phyloP scores from a whole-genome alignment of 331 rosid genomes.

The Dryas integrifolia region DNA sequence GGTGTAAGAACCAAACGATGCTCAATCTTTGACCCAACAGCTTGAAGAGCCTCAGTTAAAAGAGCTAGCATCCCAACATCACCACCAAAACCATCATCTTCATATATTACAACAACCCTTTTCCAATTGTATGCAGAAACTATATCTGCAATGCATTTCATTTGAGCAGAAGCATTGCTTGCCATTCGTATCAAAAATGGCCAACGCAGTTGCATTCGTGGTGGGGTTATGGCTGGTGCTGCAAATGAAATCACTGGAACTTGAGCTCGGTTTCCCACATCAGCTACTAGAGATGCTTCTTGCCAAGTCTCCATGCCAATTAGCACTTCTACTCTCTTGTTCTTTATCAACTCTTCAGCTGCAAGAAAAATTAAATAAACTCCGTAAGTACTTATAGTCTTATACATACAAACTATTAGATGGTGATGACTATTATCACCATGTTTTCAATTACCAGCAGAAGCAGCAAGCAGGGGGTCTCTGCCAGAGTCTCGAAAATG shows the following conservation, averaged over 20 bases:
- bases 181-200: slow-evolving; percentile 21
- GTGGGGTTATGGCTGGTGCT: slow-evolving; percentile 5
- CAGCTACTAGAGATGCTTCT: slow-evolving; percentile 26
- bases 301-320: slow-evolving; percentile 26
- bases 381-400: neutral
- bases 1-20: slow-evolving; percentile 19
- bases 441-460: slow-evolving; percentile 35
- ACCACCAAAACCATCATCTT: slow-evolving; percentile 24
- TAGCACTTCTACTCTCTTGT: neutral
- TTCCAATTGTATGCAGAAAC: slow-evolving; percentile 1
- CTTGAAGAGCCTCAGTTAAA: slow-evolving; percentile 9
- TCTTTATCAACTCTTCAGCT: slow-evolving; percentile 21
- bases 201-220: slow-evolving; percentile 10
- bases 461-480: slow-evolving; percentile 36
- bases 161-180: neutral
- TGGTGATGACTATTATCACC: neutral
- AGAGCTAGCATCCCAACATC: slow-evolving; percentile 15
- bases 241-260: slow-evolving; percentile 26
- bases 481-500: slow-evolving; percentile 29
- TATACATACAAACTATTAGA: too few relatives aligned
- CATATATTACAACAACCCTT: slow-evolving; percentile 10
- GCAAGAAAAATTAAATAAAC: neutral
- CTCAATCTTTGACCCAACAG: slow-evolving; percentile 26
- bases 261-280: slow-evolving; percentile 22
- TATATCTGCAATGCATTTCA: slow-evolving; percentile 23